Evolutionary conservation across 2,329 filamentous ascomycete species (phyloP).

Genomic region (Clonostachys rhizophaga): DNA sequence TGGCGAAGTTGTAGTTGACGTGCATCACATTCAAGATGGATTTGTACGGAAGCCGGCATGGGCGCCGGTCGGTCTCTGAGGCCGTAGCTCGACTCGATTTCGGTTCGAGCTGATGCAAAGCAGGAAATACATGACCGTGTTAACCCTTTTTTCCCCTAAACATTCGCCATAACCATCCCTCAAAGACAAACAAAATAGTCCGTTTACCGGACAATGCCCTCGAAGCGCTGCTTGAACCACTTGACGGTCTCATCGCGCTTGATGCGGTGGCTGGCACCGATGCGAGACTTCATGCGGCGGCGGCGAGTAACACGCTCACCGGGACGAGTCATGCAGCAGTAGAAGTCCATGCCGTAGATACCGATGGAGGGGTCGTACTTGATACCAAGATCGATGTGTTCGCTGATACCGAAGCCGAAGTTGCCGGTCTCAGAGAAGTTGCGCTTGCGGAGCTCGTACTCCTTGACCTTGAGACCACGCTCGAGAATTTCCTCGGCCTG

Average conservation of each 20-base stretch:
- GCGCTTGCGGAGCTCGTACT: slow-evolving; percentile 98
- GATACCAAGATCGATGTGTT: slow-evolving; percentile 99
- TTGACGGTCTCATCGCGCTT: slow-evolving; percentile 92
- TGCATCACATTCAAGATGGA: slow-evolving; percentile 30
- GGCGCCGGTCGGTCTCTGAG: slow-evolving; percentile 69
- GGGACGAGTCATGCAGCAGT: slow-evolving; percentile 99
- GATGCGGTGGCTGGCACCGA: slow-evolving; percentile 90
- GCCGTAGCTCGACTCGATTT: slow-evolving; percentile 58
- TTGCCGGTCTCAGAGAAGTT: slow-evolving; percentile 99
- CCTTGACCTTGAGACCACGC: slow-evolving; percentile 99
- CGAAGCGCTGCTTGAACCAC: slow-evolving; percentile 91
- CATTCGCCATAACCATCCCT: slow-evolving; percentile 34
- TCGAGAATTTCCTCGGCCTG: slow-evolving; percentile 98
- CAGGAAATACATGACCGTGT: slow-evolving; percentile 32
- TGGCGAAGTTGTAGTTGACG: slow-evolving; percentile 5
- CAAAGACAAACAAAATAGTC: slow-evolving; percentile 22
- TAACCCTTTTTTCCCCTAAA: slow-evolving; percentile 18
- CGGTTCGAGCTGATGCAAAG: slow-evolving; percentile 47
- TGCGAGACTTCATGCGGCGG: slow-evolving; percentile 79
- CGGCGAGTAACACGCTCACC: slow-evolving; percentile 97
- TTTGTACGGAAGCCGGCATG: slow-evolving; percentile 53
- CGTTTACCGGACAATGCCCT: slow-evolving; percentile 94
- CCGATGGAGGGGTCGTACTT: slow-evolving; percentile 98
- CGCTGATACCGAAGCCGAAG: slow-evolving; percentile 99
- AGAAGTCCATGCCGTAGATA: slow-evolving; percentile 99